A percentile compares a stretch with the other conserved stretches of the same genome.
Evolutionary conservation across 805 yeast species (phyloP).

Genomic region (Wickerhamomyces sydowiorum): DNA sequence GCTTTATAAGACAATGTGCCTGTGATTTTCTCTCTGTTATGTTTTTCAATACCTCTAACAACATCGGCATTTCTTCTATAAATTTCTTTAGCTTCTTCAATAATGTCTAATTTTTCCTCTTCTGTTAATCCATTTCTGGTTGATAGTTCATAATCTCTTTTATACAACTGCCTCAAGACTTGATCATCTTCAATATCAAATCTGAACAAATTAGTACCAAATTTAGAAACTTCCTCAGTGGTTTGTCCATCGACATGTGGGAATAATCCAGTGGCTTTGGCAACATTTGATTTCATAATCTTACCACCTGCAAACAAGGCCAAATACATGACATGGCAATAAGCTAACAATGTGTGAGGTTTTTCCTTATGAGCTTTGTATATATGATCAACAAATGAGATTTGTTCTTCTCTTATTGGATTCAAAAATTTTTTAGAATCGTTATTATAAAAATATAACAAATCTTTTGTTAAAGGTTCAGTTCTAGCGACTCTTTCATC

Average conservation of each 20-base stretch:
- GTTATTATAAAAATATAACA: conserved; percentile 60
- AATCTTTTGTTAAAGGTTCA: conserved; percentile 50
- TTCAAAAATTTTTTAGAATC: conserved; percentile 45
- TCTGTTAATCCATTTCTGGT: conserved; percentile 71
- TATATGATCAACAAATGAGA: conserved; percentile 58
- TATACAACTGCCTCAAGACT: conserved; percentile 57
- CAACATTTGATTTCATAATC: conserved; percentile 59
- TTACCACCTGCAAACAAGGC: conserved; percentile 87
- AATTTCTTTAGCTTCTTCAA: conserved; percentile 60
- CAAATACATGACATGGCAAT: conserved; percentile 79
- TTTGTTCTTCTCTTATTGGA: conserved; percentile 59
- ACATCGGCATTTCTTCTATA: conserved; percentile 58
- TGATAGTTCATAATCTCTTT: conserved; percentile 70
- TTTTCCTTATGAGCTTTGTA: conserved; percentile 44
- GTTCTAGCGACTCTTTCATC: conserved; percentile 65
- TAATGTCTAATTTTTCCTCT: conserved; percentile 61
- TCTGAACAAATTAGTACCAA: conserved; percentile 67
- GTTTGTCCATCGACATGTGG: conserved; percentile 65
- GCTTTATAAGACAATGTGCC: conserved; percentile 49
- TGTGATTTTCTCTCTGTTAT: conserved; percentile 54
- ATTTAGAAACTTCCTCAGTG: conserved; percentile 53
- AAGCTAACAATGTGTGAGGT: conserved; percentile 71
- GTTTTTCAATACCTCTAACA: conserved; percentile 60
- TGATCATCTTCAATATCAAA: conserved; percentile 68
- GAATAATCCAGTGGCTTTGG: conserved; percentile 64